Base-by-base conservation (phyloP, 441 rosid genomes). In the Adansonia rubrostipa region DNA sequence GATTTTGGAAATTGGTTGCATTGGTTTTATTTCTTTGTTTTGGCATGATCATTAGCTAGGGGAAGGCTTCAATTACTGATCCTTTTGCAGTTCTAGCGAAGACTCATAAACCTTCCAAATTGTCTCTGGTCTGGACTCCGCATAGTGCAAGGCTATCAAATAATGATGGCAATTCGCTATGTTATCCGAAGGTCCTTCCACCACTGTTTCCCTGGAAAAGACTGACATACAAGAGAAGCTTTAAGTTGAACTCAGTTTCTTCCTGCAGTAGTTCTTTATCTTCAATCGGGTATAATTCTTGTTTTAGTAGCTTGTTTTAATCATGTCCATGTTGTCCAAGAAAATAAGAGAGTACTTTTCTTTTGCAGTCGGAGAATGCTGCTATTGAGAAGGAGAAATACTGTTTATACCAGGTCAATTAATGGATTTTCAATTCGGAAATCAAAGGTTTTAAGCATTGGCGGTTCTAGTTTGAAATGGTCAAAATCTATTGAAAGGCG, bases 401-500 rank as follows among this genome's bases (percentile, higher is more conserved):
- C 98, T 15, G 82, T 93, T 72, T 96, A 94, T 87, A 91, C 91
- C 67, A 89, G 96, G 86, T 94, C 99, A 81, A 88, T 77, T 67
- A 92, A 87, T 84, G 98, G 98, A 54, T 92, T 88, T 84, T 94
- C 99, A 33, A 97, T 94, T 81, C 82, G 88, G 80, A 94, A 92
- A 85, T 92, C 98, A 65, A 92, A 96, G 90, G 98, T 96, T 36
- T 79, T 92, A 80, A 90, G 98, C 85, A 87, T 96, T 80, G 97
- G 93, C 50, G 97, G 99, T 64, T 84, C 96, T 67, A 93, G 92
- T 87, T 88, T 96, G 84, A 96, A 93, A 85, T 96, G 98, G 99
- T 96, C 98, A 77, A 89, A 94, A 87, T 94, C 99, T 79, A 91
- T 94, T 68, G 98, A 94, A 82, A 91, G 86, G 79, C 87, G 66